phyloP scores from a whole-genome alignment of 495 filamentous ascomycete species.

The Schizothecium vesticola region DNA sequence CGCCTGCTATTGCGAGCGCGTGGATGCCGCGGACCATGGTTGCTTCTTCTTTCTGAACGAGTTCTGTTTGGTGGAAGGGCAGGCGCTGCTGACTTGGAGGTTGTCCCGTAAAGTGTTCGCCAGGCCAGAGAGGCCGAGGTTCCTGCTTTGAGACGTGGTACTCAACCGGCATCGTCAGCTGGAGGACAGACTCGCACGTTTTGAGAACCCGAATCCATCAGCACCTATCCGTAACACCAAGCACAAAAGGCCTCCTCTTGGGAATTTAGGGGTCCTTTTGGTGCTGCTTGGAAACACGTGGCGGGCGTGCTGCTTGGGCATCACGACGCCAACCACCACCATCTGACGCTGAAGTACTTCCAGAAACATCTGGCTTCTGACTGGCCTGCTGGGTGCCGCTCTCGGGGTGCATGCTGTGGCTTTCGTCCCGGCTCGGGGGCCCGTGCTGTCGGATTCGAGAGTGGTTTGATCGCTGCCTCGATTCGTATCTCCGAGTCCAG shows the following conservation, averaged over 20 bases:
- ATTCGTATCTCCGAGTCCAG: not conserved
- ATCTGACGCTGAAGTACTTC: conserved; percentile 4
- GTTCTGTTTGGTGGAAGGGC: not conserved
- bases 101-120: not conserved
- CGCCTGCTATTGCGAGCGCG: not conserved
- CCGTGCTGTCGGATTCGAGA: conserved; percentile 12
- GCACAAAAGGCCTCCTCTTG: not conserved
- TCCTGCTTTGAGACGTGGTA: not conserved
- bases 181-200: not conserved
- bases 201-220: not conserved
- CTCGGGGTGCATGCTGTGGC: not conserved
- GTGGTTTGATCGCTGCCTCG: conserved; percentile 12
- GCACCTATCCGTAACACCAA: not conserved
- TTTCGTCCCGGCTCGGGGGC: conserved; percentile 4
- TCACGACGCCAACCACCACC: not conserved
- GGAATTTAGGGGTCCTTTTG: not conserved
- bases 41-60: not conserved
- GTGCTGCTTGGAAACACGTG: conserved; percentile 5
- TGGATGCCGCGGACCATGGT: not conserved
- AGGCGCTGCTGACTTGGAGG: not conserved
- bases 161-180: not conserved
- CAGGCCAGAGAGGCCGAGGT: not conserved
- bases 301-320: not conserved
- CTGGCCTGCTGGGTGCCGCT: not conserved
- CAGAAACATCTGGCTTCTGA: not conserved